Evolutionary conservation across 805 yeast genomes (phyloP), one percentile per base, ranked within the genome.

Genomic region (Cyberlindnera suaveolens): DNA sequence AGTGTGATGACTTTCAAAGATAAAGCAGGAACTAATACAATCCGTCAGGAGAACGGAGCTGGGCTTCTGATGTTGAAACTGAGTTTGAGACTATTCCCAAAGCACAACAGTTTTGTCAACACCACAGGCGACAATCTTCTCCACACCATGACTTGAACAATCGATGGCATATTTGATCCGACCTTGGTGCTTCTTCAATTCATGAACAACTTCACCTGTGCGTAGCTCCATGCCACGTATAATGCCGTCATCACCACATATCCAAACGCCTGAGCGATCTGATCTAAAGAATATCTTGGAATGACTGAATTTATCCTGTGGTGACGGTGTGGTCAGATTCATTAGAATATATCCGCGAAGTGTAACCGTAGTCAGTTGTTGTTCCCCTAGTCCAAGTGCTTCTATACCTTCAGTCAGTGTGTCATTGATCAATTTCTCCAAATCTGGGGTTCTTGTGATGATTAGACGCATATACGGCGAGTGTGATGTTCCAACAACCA

Each of bases 401-500:
- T 29, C 5, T 10, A 16, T 26, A 8, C 42, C 40, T 15, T 7
- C 14, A 6, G 29, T 34, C n/a, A 14, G 7, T 18, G 20, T 20
- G 9, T 34, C 37, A 14, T 26, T 34, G 3, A 38, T 9, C 1
- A 42, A 14, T 6, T 36, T 15, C 3, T 40, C 34, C 3, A 49
- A 27, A 17, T 43, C 42, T 6, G 79, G 76, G n/a, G 79, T 69
- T 27, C 66, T 58, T 0, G 80, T 69, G 0, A 85, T 59, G 1
- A 87, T 71, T 11, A 85, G 50, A 50, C 95, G 62, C 85, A 85
- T 77, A 53, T 70, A 83, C 4, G 96, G 96, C 13, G 75, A 72
- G 53, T 86, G 91, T 1, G 89, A 80, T 0, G 96, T 87, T 0
- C 80, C 87, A 7, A 85, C 72, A 0, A 82, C 78, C 14, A 83